phyloP scores from a whole-genome alignment of 306 rosid species.

The Vigna trinervia region DNA sequence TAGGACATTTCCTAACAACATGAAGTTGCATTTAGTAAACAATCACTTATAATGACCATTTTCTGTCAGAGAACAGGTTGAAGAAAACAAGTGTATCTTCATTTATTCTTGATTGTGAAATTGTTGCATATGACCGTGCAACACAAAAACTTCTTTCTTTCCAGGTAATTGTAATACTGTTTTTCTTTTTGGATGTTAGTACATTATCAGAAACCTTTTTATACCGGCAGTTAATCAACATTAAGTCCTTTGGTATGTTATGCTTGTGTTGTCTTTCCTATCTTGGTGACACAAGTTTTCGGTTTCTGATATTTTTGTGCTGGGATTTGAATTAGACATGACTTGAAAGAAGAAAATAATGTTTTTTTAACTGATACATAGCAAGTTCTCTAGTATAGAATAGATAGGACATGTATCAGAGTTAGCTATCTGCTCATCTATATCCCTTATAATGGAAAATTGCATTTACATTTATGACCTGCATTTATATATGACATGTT shows the following conservation, averaged over 20 bases:
- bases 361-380: not conserved
- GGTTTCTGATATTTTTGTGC: conserved; percentile 18
- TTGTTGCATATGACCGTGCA: conserved; percentile 86
- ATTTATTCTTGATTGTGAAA: conserved; percentile 90
- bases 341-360: not conserved
- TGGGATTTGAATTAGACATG: conserved; percentile 29
- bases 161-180: conserved; percentile 61
- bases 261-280: not conserved
- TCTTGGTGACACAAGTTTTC: conserved; percentile 24
- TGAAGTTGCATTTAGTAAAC: not conserved
- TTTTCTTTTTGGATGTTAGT: not conserved
- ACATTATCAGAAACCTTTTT: conserved; percentile 21
- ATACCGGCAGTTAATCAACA: not conserved
- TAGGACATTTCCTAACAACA: not conserved
- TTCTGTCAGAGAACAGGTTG: conserved; percentile 64
- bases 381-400: not conserved
- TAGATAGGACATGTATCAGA: not conserved
- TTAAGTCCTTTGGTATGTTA: conserved; percentile 3
- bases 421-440: conserved; percentile 6
- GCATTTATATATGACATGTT: not conserved
- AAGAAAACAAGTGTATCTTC: conserved; percentile 82
- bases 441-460: not conserved
- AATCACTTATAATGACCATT: not conserved
- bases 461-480: not conserved
- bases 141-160: conserved; percentile 73